Percentiles rank a stretch among this genome's conserved stretches.
phyloP scores from a whole-genome alignment of 495 filamentous ascomycete genomes.

The Patellaria atrata region DNA sequence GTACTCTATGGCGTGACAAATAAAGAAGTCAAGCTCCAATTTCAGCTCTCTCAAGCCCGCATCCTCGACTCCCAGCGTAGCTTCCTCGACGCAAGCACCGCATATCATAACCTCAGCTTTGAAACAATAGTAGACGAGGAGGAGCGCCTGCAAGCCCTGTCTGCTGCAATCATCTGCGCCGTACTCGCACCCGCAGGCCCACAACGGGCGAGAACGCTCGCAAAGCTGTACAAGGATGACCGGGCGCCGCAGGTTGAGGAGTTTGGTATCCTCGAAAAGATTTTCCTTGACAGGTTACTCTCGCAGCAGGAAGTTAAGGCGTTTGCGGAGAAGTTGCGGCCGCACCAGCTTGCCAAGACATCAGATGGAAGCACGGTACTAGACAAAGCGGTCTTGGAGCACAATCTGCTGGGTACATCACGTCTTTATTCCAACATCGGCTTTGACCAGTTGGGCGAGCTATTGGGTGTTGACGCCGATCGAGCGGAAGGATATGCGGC shows the following conservation, averaged over 20 bases:
- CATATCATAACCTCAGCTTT: slow-evolving; percentile 76
- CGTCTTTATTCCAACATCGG: slow-evolving; percentile 82
- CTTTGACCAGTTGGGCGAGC: slow-evolving; percentile 56
- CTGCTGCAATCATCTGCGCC: slow-evolving; percentile 86
- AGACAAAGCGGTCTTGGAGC: slow-evolving; percentile 87
- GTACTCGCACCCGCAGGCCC: slow-evolving; percentile 88
- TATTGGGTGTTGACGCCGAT: slow-evolving; percentile 65
- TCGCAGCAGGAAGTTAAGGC: slow-evolving; percentile 65
- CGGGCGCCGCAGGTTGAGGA: slow-evolving; percentile 60
- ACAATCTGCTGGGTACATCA: slow-evolving; percentile 79
- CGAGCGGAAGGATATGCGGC: slow-evolving; percentile 87
- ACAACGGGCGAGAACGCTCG: slow-evolving; percentile 60
- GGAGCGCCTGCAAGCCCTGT: slow-evolving; percentile 68
- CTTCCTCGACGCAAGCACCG: slow-evolving; percentile 79
- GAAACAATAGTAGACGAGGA: slow-evolving; percentile 64
- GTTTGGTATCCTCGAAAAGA: slow-evolving; percentile 87
- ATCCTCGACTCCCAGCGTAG: slow-evolving; percentile 80
- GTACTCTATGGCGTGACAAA: slow-evolving; percentile 66
- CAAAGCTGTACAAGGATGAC: slow-evolving; percentile 87
- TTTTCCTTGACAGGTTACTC: slow-evolving; percentile 84
- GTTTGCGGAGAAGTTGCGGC: slow-evolving; percentile 64
- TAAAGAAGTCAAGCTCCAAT: slow-evolving; percentile 59
- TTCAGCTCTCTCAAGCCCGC: slow-evolving; percentile 79
- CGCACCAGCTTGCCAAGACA: slow-evolving; percentile 80
- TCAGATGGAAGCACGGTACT: slow-evolving; percentile 85